phyloP scores from a whole-genome alignment of 139 green algal genomes.

The Medakamo hakoo region DNA sequence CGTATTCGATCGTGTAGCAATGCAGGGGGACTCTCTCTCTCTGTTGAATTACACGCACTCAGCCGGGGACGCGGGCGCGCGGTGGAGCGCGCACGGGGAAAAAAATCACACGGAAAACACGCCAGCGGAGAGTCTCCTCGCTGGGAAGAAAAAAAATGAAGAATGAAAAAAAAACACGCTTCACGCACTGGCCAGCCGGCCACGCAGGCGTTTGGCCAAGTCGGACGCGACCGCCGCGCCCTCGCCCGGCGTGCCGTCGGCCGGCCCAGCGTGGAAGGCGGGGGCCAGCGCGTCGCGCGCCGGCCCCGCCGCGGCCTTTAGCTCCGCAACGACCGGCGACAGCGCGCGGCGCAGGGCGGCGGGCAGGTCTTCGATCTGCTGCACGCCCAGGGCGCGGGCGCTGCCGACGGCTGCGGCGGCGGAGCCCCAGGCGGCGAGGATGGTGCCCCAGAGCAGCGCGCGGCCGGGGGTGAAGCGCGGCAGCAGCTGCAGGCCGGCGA shows the following conservation, averaged over 20 bases:
- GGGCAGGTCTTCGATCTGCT: background rate
- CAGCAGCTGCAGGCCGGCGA: conserved; percentile 5
- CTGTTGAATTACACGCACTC: too few species aligned
- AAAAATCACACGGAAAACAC: too few species aligned
- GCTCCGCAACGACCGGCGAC: background rate
- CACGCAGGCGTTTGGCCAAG: background rate
- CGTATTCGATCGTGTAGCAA: too few species aligned
- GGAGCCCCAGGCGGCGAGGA: conserved; percentile 34
- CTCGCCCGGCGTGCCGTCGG: background rate
- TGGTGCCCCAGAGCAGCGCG: conserved; percentile 27
- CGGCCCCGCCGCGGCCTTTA: background rate
- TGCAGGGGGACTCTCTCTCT: too few species aligned
- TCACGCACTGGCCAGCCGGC: background rate
- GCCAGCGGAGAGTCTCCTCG: too few species aligned
- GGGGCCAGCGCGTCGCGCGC: background rate
- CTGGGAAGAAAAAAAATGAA: background rate
- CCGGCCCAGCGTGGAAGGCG: background rate
- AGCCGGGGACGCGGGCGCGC: too few species aligned
- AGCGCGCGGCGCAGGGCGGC: background rate
- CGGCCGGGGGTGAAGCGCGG: conserved; percentile 10
- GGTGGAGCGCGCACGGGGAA: too few species aligned
- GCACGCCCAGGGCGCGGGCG: conserved; percentile 13
- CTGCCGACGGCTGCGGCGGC: conserved; percentile 16
- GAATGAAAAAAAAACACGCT: background rate
- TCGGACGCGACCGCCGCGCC: too few species aligned